These are phyloP conservation scores for Nannochloropsis gaditana DNA, from an alignment of 108 stramenopile genomes.

Conservation along the genomic window DNA sequence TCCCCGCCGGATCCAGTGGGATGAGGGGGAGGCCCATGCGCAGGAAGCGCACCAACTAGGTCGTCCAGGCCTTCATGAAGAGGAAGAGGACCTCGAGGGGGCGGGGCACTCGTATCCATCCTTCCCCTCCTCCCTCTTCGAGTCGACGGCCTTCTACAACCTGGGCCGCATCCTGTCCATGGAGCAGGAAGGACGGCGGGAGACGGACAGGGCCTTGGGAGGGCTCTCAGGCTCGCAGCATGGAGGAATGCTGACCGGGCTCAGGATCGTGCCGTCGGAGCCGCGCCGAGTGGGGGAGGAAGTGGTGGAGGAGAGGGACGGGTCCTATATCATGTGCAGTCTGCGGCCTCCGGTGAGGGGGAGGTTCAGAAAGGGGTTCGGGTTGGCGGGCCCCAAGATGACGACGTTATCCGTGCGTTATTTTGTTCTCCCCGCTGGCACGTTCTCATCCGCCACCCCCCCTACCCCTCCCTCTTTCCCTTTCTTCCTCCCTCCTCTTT, in stretches of 20 bases:
- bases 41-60: not conserved
- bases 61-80: no score
- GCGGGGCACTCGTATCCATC: not conserved
- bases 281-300: not conserved
- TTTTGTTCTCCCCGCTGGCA: not conserved
- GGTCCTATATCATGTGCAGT: not conserved
- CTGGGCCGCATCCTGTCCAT: not conserved
- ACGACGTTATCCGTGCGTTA: not conserved
- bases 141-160: not conserved
- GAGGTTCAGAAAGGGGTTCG: not conserved
- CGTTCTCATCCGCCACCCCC: not conserved
- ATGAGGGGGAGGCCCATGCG: no score
- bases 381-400: not conserved
- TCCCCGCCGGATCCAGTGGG: not conserved
- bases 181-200: not conserved
- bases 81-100: not conserved
- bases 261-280: not conserved
- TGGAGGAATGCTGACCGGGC: not conserved
- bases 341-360: not conserved
- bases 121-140: not conserved
- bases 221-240: no score
- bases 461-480: not conserved
- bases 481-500: constrained; percentile 7
- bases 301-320: not conserved
- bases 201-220: no score